A percentile compares a stretch with the other conserved stretches of the same genome.
phyloP scores from a whole-genome alignment of 306 rosid species.

The Gynostemma pentaphyllum region DNA sequence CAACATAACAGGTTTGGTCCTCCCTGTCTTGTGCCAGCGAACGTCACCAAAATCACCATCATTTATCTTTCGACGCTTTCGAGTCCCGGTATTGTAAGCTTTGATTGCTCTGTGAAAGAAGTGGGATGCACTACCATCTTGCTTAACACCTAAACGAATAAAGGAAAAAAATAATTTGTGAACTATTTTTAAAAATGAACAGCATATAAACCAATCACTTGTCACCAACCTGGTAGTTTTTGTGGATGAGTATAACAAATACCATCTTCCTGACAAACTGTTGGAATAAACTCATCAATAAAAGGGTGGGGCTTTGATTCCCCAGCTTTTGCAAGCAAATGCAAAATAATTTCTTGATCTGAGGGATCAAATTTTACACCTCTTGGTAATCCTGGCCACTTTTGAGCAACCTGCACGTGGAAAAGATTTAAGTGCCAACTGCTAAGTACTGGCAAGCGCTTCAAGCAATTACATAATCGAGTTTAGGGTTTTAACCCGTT shows the following conservation, averaged over 20 bases:
- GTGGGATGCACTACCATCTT: constrained; percentile 67
- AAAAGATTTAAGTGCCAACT: neutral
- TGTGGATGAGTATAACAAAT: constrained; percentile 76
- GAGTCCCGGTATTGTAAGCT: constrained; percentile 74
- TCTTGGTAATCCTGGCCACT: constrained; percentile 87
- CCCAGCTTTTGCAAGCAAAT: constrained; percentile 56
- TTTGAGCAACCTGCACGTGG: constrained; percentile 48
- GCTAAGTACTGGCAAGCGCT: neutral
- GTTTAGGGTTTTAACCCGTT: too few species aligned
- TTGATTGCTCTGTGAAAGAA: constrained; percentile 74
- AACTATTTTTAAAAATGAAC: neutral
- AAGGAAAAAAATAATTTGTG: neutral
- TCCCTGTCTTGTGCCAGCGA: constrained; percentile 95
- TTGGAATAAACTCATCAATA: constrained; percentile 57
- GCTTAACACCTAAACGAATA: constrained; percentile 47
- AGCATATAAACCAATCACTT: neutral
- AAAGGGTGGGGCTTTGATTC: constrained; percentile 55
- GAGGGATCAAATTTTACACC: constrained; percentile 93
- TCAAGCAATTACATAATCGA: neutral
- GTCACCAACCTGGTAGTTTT: constrained; percentile 53
- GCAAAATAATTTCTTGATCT: constrained; percentile 68
- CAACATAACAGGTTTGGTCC: constrained; percentile 57
- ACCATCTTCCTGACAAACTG: constrained; percentile 52
- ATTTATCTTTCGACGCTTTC: constrained; percentile 58
- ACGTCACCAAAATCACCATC: constrained; percentile 57